Base-by-base conservation (phyloP, 768 basidiomycete species). In the Lyophyllum decastes region DNA sequence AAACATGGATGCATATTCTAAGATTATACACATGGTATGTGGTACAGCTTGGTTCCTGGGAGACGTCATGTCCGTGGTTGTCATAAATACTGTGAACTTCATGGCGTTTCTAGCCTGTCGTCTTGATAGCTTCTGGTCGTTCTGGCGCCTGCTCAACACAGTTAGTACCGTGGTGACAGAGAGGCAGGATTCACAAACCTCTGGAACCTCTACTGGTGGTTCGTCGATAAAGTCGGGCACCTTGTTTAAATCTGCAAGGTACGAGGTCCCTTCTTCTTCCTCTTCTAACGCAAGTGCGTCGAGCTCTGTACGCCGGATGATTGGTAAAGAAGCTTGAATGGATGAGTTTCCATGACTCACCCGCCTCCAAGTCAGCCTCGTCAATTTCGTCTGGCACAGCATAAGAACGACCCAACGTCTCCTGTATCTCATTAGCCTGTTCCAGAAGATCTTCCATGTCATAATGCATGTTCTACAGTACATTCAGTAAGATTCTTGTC, bases 401-500 rank as follows among this genome's bases (percentile, higher is more conserved):
- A 72, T 99, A 99, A 22, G 94, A 95, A 61, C 96, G 80, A 17
- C 91, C 93, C 22, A 99, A 77, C 21, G 90, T 86, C 72, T 98
- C 97, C 68, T 98, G 96, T 58, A 99, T 94, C 72, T 99, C 97
- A 67, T 98, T 98, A 10, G 95, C 92, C 70, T 97, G 94, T 67
- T 98, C 97, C 57, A 99, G 76, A 60, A 98, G 71, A 57, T 98
- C 97, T 67, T 97, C 95, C 95, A 99, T 98, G 58, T 99, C 96
- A 70, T 90, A 94, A 70, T 99, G 96, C 68, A 98, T 93, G 66
- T 79, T 88, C 95, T 98, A 68, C 2, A 38, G 34, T 19, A 30
- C 17, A 30, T 8, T 22, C 6, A 33, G 53, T 17, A 46, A 14
- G 53, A 30, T 4, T 22, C 27, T 4, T 21, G 19, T 34, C 6